A percentile compares a stretch with the other conserved stretches of the same genome.
Evolutionary conservation across 2,329 filamentous ascomycete genomes (phyloP).

Genomic region (Podosphaera aphanis): DNA sequence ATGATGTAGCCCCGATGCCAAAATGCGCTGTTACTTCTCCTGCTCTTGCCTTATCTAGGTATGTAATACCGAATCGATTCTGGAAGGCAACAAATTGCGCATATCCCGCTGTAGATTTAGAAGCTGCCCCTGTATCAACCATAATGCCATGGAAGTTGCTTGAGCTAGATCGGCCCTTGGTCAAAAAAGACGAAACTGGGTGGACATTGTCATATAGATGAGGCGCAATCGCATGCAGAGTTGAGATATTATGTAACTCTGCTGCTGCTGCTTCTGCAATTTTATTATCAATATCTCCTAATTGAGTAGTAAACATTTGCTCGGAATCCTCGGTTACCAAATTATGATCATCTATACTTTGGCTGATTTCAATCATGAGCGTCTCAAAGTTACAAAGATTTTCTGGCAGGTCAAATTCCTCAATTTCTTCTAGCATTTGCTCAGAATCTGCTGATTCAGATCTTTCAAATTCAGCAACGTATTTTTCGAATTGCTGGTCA

Average conservation of each 20-base stretch:
- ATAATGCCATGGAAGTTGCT: not conserved
- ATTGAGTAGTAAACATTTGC: not conserved
- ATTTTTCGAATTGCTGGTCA: not conserved
- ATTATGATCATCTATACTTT: not conserved
- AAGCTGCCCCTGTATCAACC: not conserved
- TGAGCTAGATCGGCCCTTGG: not conserved
- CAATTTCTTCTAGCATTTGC: not conserved
- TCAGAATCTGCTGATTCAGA: not conserved
- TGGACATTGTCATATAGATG: no score
- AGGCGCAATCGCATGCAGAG: no score
- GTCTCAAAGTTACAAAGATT: not conserved
- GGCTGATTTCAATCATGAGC: not conserved
- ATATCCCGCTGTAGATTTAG: not conserved
- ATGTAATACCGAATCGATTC: not conserved
- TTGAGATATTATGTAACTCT: no score
- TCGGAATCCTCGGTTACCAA: not conserved
- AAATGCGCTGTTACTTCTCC: not conserved
- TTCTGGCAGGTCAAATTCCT: not conserved
- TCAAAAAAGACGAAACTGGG: no score
- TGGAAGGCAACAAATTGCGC: not conserved
- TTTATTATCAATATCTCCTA: not conserved
- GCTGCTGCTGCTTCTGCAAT: no score
- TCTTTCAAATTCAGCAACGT: not conserved
- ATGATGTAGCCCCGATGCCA: not conserved
- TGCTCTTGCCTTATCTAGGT: not conserved